These are phyloP conservation scores for Diaporthe amygdali DNA, from an alignment of 2,329 filamentous ascomycete species.

Conservation along the genomic window DNA sequence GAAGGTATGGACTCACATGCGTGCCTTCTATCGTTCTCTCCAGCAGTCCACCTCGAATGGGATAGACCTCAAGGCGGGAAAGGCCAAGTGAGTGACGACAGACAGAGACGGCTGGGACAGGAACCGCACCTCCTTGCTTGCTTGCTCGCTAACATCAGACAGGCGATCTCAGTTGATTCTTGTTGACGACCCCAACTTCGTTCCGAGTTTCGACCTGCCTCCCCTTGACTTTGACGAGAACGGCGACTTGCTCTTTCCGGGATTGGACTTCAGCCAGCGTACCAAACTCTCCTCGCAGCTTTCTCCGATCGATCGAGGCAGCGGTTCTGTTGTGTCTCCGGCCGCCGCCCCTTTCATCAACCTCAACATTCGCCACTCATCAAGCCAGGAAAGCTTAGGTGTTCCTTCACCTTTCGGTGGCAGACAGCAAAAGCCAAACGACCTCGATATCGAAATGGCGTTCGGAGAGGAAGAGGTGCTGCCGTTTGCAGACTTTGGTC, in stretches of 20 bases:
- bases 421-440: slow-evolving; percentile 32
- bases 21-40: slow-evolving; percentile 65
- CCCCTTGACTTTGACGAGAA: slow-evolving; percentile 54
- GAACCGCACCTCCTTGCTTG: background rate
- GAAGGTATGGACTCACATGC: slow-evolving; percentile 75
- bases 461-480: slow-evolving; percentile 47
- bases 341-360: slow-evolving; percentile 22
- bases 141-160: slow-evolving; percentile 19
- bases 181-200: slow-evolving; percentile 81
- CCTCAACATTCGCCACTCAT: slow-evolving; percentile 26
- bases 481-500: slow-evolving; percentile 45
- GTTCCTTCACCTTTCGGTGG: slow-evolving; percentile 26
- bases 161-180: slow-evolving; percentile 80
- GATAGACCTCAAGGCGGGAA: slow-evolving; percentile 74
- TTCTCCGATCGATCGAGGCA: slow-evolving; percentile 45
- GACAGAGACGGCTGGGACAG: no score
- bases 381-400: slow-evolving; percentile 27
- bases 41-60: slow-evolving; percentile 50
- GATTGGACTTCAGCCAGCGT: slow-evolving; percentile 39
- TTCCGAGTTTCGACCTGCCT: slow-evolving; percentile 68
- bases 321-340: slow-evolving; percentile 38
- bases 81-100: slow-evolving; percentile 65
- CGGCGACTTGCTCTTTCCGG: slow-evolving; percentile 35
- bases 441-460: slow-evolving; percentile 28
- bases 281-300: slow-evolving; percentile 50